Percentiles rank a stretch among this genome's conserved stretches.
Conservation (phyloP, 441 rosid species). For the Euphorbia schlechtendalii region DNA sequence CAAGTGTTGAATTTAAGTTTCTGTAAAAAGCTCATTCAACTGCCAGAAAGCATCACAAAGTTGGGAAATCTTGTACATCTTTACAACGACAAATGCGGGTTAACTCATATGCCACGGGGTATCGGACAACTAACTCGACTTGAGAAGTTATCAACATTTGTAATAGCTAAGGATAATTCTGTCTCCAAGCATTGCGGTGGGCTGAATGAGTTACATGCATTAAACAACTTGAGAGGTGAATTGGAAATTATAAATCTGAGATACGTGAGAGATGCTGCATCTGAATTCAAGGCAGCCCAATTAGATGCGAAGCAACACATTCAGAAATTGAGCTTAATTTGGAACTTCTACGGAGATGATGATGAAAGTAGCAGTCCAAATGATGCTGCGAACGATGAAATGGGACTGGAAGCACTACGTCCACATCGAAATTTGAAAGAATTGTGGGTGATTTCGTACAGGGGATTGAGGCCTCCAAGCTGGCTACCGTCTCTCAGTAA, state of each 20-base stretch:
- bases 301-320: not conserved
- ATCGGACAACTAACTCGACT: slow-evolving; percentile 20
- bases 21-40: not conserved
- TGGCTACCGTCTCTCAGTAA: slow-evolving; percentile 17
- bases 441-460: not conserved
- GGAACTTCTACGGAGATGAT: not conserved
- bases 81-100: not conserved
- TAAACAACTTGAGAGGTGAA: slow-evolving; percentile 17
- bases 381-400: not conserved
- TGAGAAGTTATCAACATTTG: slow-evolving; percentile 8
- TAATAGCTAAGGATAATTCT: not conserved
- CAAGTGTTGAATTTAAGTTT: not conserved
- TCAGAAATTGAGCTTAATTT: not conserved
- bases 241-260: not conserved
- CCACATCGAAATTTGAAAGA: slow-evolving; percentile 3
- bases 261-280: not conserved
- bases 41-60: not conserved
- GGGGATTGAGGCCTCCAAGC: slow-evolving; percentile 14
- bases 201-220: slow-evolving; percentile 15
- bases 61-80: slow-evolving; percentile 22
- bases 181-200: not conserved
- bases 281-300: not conserved
- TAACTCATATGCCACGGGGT: slow-evolving; percentile 24
- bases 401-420: not conserved
- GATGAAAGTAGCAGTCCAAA: not conserved